A percentile compares a stretch with the other conserved stretches of the same genome.
These are phyloP conservation scores for Nothophaeocryptopus gaeumannii DNA, from an alignment of 2,329 filamentous ascomycete species.

Conservation along the genomic window DNA sequence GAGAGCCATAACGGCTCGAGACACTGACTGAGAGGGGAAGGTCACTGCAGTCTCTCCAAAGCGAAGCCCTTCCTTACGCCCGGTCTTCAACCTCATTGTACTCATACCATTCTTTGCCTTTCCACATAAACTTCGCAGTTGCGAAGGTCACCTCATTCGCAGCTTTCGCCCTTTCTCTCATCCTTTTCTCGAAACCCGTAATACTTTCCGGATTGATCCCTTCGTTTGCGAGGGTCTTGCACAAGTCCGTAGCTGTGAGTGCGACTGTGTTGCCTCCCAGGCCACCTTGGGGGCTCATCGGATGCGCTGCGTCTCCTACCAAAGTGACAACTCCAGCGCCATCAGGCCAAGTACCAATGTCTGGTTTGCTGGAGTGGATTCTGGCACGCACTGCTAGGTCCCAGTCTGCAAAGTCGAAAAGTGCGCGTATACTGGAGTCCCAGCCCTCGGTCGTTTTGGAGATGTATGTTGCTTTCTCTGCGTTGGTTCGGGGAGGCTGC, in stretches of 20 bases:
- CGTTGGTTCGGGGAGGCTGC: not conserved
- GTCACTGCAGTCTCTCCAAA: too few species aligned
- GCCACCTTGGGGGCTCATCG: not conserved
- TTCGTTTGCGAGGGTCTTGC: not conserved
- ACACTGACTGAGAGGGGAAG: too few species aligned
- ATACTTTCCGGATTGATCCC: constrained; percentile 1
- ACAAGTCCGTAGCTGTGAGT: not conserved
- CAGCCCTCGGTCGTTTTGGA: not conserved
- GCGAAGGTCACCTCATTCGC: constrained; percentile 1
- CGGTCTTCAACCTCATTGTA: not conserved
- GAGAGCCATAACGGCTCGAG: too few species aligned
- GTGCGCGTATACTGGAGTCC: not conserved
- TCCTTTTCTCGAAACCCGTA: not conserved
- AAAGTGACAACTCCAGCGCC: not conserved
- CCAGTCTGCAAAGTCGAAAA: constrained; percentile 2
- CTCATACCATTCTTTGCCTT: constrained; percentile 4
- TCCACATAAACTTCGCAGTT: constrained; percentile 2
- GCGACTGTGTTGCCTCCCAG: constrained; percentile 3
- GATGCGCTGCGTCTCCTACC: constrained; percentile 3
- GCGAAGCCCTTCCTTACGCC: too few species aligned
- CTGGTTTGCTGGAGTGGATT: constrained; percentile 3
- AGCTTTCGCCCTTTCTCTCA: not conserved
- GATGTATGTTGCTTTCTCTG: not conserved
- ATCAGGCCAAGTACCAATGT: not conserved
- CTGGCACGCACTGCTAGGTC: constrained; percentile 1